Conservation (phyloP, 306 rosid species). For the Dryas octopetala region DNA sequence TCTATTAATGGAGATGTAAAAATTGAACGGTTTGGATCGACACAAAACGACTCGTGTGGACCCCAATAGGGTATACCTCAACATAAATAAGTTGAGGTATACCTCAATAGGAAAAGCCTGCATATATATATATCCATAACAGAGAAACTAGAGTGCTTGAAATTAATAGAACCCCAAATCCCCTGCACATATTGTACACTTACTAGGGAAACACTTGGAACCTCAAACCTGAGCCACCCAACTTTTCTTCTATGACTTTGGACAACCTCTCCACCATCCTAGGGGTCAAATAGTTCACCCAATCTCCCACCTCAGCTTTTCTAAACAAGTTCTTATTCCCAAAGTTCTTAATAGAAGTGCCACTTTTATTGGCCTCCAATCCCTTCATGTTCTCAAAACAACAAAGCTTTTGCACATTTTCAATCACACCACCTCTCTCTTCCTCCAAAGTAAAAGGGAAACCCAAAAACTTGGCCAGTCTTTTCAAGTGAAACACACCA, state of each 20-base stretch:
- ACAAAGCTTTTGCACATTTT: conserved; percentile 41
- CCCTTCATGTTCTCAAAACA: conserved; percentile 50
- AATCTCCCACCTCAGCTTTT: conserved; percentile 60
- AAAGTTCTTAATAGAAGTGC: conserved; percentile 27
- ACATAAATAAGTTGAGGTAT: too few species aligned
- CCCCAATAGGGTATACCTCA: too few species aligned
- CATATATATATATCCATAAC: too few species aligned
- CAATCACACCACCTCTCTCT: conserved; percentile 38
- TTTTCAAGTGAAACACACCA: conserved; percentile 26
- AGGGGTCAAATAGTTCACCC: conserved; percentile 54
- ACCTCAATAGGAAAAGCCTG: too few species aligned
- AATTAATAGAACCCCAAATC: too few species aligned
- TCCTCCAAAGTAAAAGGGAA: conserved; percentile 45
- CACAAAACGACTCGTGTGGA: too few species aligned
- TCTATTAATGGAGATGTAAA: too few species aligned
- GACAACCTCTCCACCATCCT: conserved; percentile 43
- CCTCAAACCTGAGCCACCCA: conserved; percentile 38
- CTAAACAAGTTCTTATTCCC: conserved; percentile 49
- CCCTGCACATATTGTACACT: not conserved
- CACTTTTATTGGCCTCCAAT: conserved; percentile 42
- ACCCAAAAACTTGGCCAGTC: conserved; percentile 40
- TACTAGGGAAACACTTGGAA: conserved; percentile 12
- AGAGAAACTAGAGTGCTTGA: too few species aligned
- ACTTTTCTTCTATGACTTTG: conserved; percentile 39
- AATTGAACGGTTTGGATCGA: too few species aligned